Base-by-base conservation (phyloP, 2,329 filamentous ascomycete species). In the Aaosphaeria pasadenensis region DNA sequence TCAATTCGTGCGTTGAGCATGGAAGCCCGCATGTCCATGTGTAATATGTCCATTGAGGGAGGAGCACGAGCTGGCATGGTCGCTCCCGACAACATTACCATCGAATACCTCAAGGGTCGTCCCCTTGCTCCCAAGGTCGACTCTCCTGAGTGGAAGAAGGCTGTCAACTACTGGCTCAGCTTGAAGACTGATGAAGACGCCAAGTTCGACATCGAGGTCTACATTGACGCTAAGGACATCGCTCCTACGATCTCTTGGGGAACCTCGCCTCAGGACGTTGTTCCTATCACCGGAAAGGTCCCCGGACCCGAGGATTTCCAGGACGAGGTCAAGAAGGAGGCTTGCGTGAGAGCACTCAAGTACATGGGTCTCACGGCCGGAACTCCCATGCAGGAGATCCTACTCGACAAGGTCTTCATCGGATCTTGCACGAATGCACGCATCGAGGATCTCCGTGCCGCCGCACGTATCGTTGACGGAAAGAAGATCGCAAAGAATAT, bases 11-110 rank as follows among this genome's bases (percentile, higher is more conserved):
- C 74, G 52, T 79, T 97, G 61, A 95, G 89, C 73, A 96, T 99
- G 83, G 94, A 97, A 74, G 94, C 92, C 39, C 85, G 94, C 59
- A 97, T 99, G 94, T 96, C 91, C 54, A 95, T 99, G 70, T 97
- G 94, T 79, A 99, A 99, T 78, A 97, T 97, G 94, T 91, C 91
- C 11, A 96, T 97, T 60, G 94, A 99, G 78, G 94, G 81, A 59
- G 94, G 94, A 73, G 94, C 94, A 42, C 83, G 94, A 74, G 92
- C 92, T 51, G 94, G 94, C 58, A 95, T 99, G 91, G 86, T 99
- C 50, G 94, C 94, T 7, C 94, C 94, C 5, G 94, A 99, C 65
- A 87, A 96, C 66, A 88, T 79, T 49, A 97, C 94, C 30, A 96
- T 96, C 61, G 89, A 95, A 58, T 99, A 97, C 69, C 87, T 99